phyloP scores from a whole-genome alignment of 805 yeast genomes.

The Geotrichum ghanense region DNA sequence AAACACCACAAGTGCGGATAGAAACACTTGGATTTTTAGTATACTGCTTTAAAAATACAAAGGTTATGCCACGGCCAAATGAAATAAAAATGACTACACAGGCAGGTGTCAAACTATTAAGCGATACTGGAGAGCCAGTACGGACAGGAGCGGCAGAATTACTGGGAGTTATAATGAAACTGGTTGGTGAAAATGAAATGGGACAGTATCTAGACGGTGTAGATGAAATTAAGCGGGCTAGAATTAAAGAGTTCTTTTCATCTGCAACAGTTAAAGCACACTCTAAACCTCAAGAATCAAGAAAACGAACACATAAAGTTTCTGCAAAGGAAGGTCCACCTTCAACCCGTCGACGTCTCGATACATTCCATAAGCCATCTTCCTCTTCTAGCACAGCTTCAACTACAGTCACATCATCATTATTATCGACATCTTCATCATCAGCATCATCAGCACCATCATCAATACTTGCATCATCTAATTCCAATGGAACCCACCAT shows the following conservation, averaged over 20 bases:
- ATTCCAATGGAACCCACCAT: slow-evolving; percentile 3
- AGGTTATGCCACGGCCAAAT: slow-evolving; percentile 34
- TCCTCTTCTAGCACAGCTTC: background rate
- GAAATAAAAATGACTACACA: slow-evolving; percentile 51
- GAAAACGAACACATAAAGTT: too few species aligned
- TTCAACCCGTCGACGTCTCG: background rate
- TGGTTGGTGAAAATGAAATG: slow-evolving; percentile 62
- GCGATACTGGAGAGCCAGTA: slow-evolving; percentile 77
- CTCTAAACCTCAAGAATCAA: too few species aligned
- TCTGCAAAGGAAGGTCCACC: too few species aligned
- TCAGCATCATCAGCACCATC: background rate
- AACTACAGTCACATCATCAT: background rate
- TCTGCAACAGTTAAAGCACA: slow-evolving; percentile 46
- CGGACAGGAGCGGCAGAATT: slow-evolving; percentile 67
- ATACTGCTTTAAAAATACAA: slow-evolving; percentile 46
- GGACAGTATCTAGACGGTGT: slow-evolving; percentile 52
- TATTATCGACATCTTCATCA: background rate
- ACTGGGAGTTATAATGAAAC: slow-evolving; percentile 72
- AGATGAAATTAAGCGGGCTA: slow-evolving; percentile 63
- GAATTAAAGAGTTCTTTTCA: slow-evolving; percentile 50
- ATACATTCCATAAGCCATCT: background rate
- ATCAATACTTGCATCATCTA: slow-evolving; percentile 3
- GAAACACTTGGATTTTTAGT: slow-evolving; percentile 56
- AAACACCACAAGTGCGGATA: slow-evolving; percentile 71
- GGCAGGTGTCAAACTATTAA: slow-evolving; percentile 47